Percentiles rank a stretch among this genome's conserved stretches.
phyloP scores from a whole-genome alignment of 495 filamentous ascomycete genomes.

The Viridothelium virens region DNA sequence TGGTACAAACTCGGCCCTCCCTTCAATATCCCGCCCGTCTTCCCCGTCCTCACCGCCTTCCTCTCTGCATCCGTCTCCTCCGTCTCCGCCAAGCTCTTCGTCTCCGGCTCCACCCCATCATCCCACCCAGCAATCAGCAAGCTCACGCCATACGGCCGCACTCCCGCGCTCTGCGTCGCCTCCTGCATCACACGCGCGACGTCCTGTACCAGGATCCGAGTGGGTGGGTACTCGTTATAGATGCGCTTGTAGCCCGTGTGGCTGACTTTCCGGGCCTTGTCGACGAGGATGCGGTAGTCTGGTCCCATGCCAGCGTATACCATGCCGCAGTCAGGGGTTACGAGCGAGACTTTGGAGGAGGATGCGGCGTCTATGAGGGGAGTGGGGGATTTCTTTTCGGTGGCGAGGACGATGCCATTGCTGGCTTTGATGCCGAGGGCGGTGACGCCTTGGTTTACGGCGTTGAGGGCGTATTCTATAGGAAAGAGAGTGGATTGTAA shows the following conservation, averaged over 20 bases:
- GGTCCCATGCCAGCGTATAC: conserved; percentile 99
- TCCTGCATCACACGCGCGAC: conserved; percentile 98
- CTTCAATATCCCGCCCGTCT: conserved; percentile 92
- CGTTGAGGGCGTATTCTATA: conserved; percentile 96
- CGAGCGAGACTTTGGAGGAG: conserved; percentile 92
- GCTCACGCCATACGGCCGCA: conserved; percentile 95
- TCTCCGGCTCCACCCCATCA: conserved; percentile 82
- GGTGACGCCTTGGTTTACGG: conserved; percentile 98
- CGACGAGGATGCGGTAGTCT: conserved; percentile 94
- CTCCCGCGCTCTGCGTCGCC: conserved; percentile 94
- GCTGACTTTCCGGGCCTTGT: conserved; percentile 96
- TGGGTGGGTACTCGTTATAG: conserved; percentile 99
- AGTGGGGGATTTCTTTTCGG: conserved; percentile 98
- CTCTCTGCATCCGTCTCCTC: conserved; percentile 52
- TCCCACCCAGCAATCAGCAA: conserved; percentile 96
- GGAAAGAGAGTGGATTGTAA: neutral
- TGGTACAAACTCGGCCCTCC: conserved; percentile 96
- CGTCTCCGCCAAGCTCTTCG: conserved; percentile 38
- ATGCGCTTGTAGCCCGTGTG: conserved; percentile 99
- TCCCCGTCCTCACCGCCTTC: conserved; percentile 60
- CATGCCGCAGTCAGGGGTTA: conserved; percentile 99
- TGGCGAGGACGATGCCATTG: conserved; percentile 97
- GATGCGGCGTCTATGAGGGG: conserved; percentile 89
- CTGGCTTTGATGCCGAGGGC: conserved; percentile 98
- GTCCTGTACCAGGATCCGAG: conserved; percentile 96